Percentiles rank a stretch among this genome's conserved stretches.
Conservation (phyloP, 345 rosid genomes). For the Citrus inodora region DNA sequence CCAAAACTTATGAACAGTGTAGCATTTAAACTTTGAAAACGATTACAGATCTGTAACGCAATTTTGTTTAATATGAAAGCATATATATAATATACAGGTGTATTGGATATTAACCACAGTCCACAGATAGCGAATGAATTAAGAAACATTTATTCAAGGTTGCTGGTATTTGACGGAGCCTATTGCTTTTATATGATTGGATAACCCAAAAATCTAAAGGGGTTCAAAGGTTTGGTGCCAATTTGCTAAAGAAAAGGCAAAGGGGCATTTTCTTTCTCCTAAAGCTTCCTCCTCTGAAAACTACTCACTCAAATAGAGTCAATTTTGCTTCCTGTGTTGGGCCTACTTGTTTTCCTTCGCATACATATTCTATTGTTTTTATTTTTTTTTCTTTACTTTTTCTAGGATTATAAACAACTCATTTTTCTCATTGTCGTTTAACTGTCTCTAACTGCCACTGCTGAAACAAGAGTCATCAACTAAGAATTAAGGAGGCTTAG, state of each 20-base stretch:
- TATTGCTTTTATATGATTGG: neutral
- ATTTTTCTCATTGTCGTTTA: constrained; percentile 39
- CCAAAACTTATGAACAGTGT: no score
- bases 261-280: constrained; percentile 3
- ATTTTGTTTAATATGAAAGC: no score
- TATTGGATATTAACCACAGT: no score
- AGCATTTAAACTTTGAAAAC: neutral
- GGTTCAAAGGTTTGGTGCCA: constrained; percentile 17
- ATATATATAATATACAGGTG: no score
- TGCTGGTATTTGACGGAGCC: constrained; percentile 10
- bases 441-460: constrained; percentile 39
- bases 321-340: neutral
- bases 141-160: neutral
- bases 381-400: neutral
- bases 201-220: neutral
- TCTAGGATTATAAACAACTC: constrained; percentile 3
- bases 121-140: neutral
- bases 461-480: neutral
- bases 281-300: constrained; percentile 10
- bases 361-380: neutral
- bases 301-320: constrained; percentile 13
- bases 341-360: neutral
- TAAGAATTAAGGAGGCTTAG: no score
- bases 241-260: constrained; percentile 19
- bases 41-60: neutral